These are phyloP conservation scores for Knufia petricola DNA, from an alignment of 2,329 filamentous ascomycete species.

Conservation along the genomic window DNA sequence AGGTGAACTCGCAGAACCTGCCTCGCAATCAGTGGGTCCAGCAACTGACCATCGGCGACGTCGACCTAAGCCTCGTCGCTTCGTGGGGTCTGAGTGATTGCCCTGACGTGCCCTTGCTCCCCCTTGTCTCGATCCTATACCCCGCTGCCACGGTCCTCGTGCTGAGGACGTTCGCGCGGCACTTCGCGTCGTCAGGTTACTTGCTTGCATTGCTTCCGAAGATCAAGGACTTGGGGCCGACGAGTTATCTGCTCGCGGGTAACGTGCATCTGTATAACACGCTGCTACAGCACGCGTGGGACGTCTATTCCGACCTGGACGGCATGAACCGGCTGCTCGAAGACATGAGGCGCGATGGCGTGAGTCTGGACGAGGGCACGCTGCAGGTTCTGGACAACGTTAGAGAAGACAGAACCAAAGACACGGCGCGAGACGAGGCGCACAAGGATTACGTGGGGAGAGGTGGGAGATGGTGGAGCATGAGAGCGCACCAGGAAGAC, in stretches of 20 bases:
- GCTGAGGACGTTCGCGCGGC: constrained; percentile 31
- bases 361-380: constrained; percentile 30
- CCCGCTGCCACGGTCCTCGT: constrained; percentile 33
- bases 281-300: constrained; percentile 35
- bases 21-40: background rate
- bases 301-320: constrained; percentile 32
- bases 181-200: constrained; percentile 33
- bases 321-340: constrained; percentile 31
- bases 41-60: background rate
- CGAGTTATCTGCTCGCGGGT: constrained; percentile 35
- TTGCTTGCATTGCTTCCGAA: constrained; percentile 32
- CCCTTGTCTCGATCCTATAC: constrained; percentile 31
- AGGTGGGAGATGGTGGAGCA: background rate
- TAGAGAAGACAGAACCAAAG: too few species aligned
- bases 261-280: constrained; percentile 36
- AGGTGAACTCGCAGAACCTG: too few species aligned
- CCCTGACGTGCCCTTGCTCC: constrained; percentile 24
- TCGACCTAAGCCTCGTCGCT: too few species aligned
- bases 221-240: constrained; percentile 32
- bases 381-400: constrained; percentile 27
- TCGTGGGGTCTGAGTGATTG: too few species aligned
- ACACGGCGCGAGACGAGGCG: too few species aligned
- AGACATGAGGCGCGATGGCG: constrained; percentile 37
- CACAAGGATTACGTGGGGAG: background rate
- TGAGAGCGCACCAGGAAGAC: background rate